phyloP scores from a whole-genome alignment of 1,139 yeast genomes.

The Geotrichum histeridarum region DNA sequence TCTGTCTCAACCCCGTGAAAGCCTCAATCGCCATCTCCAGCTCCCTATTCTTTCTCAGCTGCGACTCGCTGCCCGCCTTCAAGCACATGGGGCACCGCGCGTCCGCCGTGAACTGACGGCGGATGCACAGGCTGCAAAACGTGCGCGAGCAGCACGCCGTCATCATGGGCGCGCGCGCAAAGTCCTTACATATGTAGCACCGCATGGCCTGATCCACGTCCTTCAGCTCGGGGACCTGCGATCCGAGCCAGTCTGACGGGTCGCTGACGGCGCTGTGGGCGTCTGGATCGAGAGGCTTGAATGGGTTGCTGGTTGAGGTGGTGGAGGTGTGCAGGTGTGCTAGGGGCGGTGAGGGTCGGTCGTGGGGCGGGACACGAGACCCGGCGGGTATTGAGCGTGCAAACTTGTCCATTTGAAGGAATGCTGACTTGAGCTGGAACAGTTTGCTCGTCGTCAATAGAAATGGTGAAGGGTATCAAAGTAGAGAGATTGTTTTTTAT shows the following conservation, averaged over 20 bases:
- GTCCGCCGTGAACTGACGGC: conserved; percentile 58
- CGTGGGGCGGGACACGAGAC: too few relatives aligned
- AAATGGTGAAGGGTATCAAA: not conserved
- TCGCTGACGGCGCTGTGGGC: conserved; percentile 43
- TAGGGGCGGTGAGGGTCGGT: too few relatives aligned
- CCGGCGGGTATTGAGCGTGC: too few relatives aligned
- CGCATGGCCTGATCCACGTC: conserved; percentile 67
- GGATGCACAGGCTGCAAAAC: conserved; percentile 84
- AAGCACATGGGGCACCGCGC: conserved; percentile 73
- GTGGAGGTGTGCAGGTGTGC: too few relatives aligned
- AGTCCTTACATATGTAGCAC: conserved; percentile 91
- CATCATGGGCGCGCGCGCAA: conserved; percentile 72
- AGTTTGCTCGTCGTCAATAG: not conserved
- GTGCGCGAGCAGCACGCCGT: conserved; percentile 74
- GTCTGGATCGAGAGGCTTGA: too few relatives aligned
- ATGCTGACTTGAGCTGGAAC: too few relatives aligned
- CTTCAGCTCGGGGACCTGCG: conserved; percentile 51
- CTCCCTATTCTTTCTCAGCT: conserved; percentile 60
- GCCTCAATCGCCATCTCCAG: conserved; percentile 67
- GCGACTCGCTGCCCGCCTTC: conserved; percentile 66
- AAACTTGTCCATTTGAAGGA: too few relatives aligned
- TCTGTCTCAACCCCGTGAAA: conserved; percentile 41
- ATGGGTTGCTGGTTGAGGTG: too few relatives aligned
- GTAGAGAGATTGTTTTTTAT: not conserved
- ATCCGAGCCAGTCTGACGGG: conserved; percentile 62